These are phyloP conservation scores for Prunus mongolica DNA, from an alignment of 306 rosid genomes.

Conservation along the genomic window DNA sequence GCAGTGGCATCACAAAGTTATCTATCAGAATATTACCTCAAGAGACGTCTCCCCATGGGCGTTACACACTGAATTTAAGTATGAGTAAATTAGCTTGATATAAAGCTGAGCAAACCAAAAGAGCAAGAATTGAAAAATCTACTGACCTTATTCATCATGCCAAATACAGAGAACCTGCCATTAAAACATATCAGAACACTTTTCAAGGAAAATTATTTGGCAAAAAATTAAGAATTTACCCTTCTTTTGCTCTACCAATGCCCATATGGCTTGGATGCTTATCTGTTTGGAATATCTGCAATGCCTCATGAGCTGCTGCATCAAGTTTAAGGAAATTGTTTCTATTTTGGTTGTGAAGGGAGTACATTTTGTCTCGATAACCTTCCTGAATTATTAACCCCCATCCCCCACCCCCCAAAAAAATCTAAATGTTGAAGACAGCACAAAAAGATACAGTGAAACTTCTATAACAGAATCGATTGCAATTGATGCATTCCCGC, in stretches of 20 bases:
- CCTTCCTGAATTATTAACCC: slow-evolving; percentile 7
- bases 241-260: slow-evolving; percentile 97
- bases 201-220: slow-evolving; percentile 10
- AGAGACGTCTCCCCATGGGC: slow-evolving; percentile 84
- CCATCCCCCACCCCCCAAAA: neutral
- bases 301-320: slow-evolving; percentile 85
- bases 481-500: slow-evolving; percentile 68
- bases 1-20: neutral
- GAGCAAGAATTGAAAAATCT: slow-evolving; percentile 15
- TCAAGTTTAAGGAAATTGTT: slow-evolving; percentile 89
- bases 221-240: slow-evolving; percentile 46
- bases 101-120: slow-evolving; percentile 9
- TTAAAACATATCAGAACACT: slow-evolving; percentile 23
- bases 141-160: slow-evolving; percentile 96
- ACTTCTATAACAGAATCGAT: slow-evolving; percentile 75
- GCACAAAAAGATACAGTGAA: slow-evolving; percentile 69
- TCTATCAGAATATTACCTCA: slow-evolving; percentile 53
- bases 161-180: slow-evolving; percentile 91
- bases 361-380: slow-evolving; percentile 18
- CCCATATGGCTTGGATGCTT: slow-evolving; percentile 99
- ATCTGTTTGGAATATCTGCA: slow-evolving; percentile 95
- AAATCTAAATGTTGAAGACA: slow-evolving; percentile 15
- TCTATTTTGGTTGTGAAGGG: slow-evolving; percentile 63
- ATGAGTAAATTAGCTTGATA: slow-evolving; percentile 22
- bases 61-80: slow-evolving; percentile 69